phyloP scores from a whole-genome alignment of 495 filamentous ascomycete genomes.

The Bombardia bombarda region DNA sequence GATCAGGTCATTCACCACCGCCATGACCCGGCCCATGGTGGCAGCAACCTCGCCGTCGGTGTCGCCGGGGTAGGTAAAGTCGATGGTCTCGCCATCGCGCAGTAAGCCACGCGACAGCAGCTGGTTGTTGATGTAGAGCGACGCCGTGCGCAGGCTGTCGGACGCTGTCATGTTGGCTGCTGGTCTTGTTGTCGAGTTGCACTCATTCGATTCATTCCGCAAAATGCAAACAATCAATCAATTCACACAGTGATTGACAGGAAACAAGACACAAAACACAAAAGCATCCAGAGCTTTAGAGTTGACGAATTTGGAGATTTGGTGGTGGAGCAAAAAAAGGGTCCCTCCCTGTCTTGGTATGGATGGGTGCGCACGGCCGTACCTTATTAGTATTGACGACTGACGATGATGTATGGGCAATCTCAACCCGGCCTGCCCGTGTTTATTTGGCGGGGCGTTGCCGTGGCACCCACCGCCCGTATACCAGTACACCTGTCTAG shows the following conservation, averaged over 20 bases:
- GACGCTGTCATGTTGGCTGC: constrained; percentile 55
- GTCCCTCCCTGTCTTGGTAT: not conserved
- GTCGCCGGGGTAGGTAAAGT: constrained; percentile 71
- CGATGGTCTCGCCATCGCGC: constrained; percentile 73
- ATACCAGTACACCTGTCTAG: no score
- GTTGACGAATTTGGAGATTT: not conserved
- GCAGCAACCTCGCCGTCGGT: constrained; percentile 54
- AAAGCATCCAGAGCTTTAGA: not conserved
- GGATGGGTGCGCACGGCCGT: not conserved
- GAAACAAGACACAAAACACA: not conserved
- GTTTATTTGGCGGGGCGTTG: constrained; percentile 24
- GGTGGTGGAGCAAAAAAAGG: not conserved
- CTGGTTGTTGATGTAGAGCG: constrained; percentile 93
- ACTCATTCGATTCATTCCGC: not conserved
- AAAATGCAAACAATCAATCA: no score
- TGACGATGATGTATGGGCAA: no score
- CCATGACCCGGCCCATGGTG: constrained; percentile 82
- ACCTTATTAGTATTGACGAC: no score
- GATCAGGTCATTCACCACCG: constrained; percentile 87
- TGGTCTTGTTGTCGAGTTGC: not conserved
- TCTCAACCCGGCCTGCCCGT: constrained; percentile 6
- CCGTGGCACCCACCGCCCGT: constrained; percentile 6
- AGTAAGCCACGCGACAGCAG: constrained; percentile 82
- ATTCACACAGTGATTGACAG: no score
- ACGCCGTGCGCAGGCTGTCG: constrained; percentile 77